Base-by-base conservation (phyloP, 108 stramenopile genomes). In the Asterionellopsis glacialis region DNA sequence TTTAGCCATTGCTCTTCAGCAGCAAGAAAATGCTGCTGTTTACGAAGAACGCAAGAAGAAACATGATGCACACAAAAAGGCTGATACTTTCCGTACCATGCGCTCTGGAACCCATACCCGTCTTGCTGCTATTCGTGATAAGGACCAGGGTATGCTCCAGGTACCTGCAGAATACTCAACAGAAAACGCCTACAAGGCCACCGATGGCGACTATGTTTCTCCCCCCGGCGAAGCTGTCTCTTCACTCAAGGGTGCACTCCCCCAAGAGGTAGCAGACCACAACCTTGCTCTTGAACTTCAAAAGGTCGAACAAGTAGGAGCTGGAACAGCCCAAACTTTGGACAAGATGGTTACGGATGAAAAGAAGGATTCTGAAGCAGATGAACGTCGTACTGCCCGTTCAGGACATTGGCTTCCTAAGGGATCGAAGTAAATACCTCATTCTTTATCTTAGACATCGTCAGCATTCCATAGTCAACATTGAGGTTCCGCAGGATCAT, bases 251-350 rank as follows among this genome's bases (percentile, higher is more conserved):
- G 82, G 77, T 12, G 81, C 84, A 14, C 59, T 63, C 23, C 83
- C 91, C 13, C 84, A 90, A 52, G 88, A 93, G 57, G 69, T 80
- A 61, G 79, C 77, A 0, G 92, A 93, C 60, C 75, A 71, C 58
- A 60, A 86, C 53, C 51, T 93, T 33, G 92, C 92, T 19, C 57
- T 83, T 72, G 84, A 88, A 43, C 70, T 93, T 25, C 92, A 93
- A 67, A 93, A 90, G 87, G 74, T 93, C 28, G 92, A 93, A 61
- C 88, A 90, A 64, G 83, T 85, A 27, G 85, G 82, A 27, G 92
- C 88, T 39, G 92, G 88, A 52, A 93, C 88, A 11, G 86, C 74
- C 1, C 77, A 77, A 53, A 75, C 82, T 42, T 76, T 88, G 85
- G 55, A 71, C 39, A 89, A 93, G 80, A 93, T 89, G 74, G 61